Base-by-base conservation (phyloP, 2,329 filamentous ascomycete genomes). In the Monosporascus sp. region DNA sequence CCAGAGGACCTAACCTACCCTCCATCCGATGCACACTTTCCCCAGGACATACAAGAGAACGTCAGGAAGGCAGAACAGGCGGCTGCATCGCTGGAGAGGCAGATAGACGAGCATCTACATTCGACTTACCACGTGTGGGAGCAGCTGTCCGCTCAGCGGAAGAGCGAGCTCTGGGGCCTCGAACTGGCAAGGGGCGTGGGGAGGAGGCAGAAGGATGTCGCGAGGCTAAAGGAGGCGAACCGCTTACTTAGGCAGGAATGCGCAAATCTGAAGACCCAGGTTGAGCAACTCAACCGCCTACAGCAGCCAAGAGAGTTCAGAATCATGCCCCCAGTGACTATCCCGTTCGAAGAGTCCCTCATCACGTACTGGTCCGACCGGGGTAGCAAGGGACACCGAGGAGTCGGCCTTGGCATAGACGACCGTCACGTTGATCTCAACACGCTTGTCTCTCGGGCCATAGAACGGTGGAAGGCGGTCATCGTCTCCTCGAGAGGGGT, bases 91-190 rank as follows among this genome's bases (percentile, higher is more conserved):
- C 79, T 93, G 49, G 85, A 91, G 58, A 82, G 84, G 50, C 84
- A 87, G 60, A 81, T 92, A 35, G 76, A 81, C 41, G 80, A 87
- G 54, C 93, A 97, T 67, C 70, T 96, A 6, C 81, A 88, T n/a
- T 82, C 86, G 16, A 85, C 89, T 0, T 96, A 85, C 67, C 78
- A 80, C 7, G 86, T 89, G 43, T 97, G 92, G 92, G 82, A 82
- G 50, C 75, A 76, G 2, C 74, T 94, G 26, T 71, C 84, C 0
- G 59, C 68, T 2, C 78, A 81, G 37, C 77, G 81, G 22, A 78
- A 80, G 50, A 75, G 75, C 26, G 81, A 85, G 58, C 74, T 86
- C 7, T 87, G 84, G 84, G 70, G 77, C 5, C 65, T 87, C 37
- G 82, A 86, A 64, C 70, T 87, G 40, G 84, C 84, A 0, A 74